Conservation (phyloP, 2,329 filamentous ascomycete genomes). For the Colletotrichum sp. region DNA sequence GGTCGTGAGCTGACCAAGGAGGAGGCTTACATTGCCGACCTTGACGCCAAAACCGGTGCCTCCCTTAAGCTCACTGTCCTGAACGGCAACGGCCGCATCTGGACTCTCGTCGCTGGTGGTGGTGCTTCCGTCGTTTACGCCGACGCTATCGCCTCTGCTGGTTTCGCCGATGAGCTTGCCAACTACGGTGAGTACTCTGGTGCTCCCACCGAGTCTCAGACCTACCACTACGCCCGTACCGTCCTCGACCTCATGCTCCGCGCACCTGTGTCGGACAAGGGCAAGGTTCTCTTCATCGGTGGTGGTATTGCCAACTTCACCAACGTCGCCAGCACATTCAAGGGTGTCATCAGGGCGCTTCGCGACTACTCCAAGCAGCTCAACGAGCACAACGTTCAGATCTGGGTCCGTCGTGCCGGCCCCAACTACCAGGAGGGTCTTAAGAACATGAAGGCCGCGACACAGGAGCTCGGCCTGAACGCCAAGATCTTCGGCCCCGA, state of each 20-base stretch:
- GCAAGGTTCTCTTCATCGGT: conserved; percentile 99
- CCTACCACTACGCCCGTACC: conserved; percentile 97
- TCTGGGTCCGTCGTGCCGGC: conserved; percentile 90
- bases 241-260: conserved; percentile 98
- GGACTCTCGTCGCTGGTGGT: conserved; percentile 98
- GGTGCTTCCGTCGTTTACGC: conserved; percentile 99
- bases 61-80: conserved; percentile 98
- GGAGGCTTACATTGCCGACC: conserved; percentile 98
- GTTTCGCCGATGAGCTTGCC: conserved; percentile 94
- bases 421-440: conserved; percentile 99
- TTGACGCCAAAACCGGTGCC: conserved; percentile 98
- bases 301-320: conserved; percentile 99
- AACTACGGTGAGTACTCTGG: conserved; percentile 99
- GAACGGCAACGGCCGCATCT: conserved; percentile 89
- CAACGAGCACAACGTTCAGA: conserved; percentile 95
- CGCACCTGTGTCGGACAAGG: conserved; percentile 81
- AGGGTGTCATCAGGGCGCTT: conserved; percentile 97
- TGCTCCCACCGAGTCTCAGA: conserved; percentile 97
- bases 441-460: conserved; percentile 99
- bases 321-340: conserved; percentile 99
- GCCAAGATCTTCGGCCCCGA: conserved; percentile 72
- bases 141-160: conserved; percentile 95
- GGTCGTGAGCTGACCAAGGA: conserved; percentile 98
- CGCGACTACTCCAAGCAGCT: conserved; percentile 86
- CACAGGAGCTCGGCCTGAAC: conserved; percentile 85